These are phyloP conservation scores for Ascochyta koolunga DNA, from an alignment of 2,329 filamentous ascomycete genomes.

Conservation along the genomic window DNA sequence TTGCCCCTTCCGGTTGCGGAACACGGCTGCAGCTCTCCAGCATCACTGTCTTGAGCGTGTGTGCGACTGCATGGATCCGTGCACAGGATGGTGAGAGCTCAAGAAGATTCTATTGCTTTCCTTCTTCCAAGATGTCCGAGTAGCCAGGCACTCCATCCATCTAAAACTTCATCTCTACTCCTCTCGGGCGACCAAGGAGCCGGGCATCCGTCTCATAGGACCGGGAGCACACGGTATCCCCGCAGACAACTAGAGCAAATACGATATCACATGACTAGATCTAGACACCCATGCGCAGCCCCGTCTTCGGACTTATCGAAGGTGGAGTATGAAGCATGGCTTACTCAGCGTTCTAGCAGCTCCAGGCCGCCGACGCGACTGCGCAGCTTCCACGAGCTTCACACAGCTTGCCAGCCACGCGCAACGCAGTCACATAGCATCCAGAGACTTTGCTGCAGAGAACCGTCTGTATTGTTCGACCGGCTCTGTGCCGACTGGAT, in stretches of 20 bases:
- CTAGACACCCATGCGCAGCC: no score
- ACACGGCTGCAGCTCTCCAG: conserved; percentile 7
- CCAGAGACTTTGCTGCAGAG: no score
- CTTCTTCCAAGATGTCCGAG: background rate
- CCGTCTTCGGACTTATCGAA: no score
- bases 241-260: background rate
- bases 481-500: no score
- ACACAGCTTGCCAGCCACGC: background rate
- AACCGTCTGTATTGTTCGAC: no score
- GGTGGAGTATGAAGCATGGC: background rate
- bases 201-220: background rate
- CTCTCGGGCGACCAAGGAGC: background rate
- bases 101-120: conserved; percentile 1
- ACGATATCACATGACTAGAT: no score
- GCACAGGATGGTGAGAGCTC: background rate
- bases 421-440: no score
- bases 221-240: background rate
- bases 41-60: conserved; percentile 2
- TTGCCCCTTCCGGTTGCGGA: conserved; percentile 26
- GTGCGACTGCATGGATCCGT: background rate
- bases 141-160: background rate
- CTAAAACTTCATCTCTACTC: background rate
- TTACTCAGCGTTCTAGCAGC: background rate
- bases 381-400: background rate
- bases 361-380: background rate